Evolutionary conservation across 176 grass and related monocot genomes (phyloP).

Genomic region (Cymbopogon citratus): DNA sequence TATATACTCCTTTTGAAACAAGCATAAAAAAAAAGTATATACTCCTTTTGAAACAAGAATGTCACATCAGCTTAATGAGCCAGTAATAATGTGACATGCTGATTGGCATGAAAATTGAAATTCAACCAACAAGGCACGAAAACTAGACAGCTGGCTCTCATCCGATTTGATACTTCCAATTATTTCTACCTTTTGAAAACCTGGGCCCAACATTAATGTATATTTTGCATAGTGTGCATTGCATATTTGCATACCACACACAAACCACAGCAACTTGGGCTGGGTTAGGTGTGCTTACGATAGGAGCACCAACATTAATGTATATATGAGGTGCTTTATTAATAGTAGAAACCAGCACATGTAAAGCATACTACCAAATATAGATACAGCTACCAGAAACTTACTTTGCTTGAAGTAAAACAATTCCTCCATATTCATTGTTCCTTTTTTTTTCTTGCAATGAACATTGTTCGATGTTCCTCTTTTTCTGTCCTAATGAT

Average conservation of each 20-base stretch:
- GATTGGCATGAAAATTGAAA: too few species aligned
- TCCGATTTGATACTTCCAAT: neutral
- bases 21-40: too few species aligned
- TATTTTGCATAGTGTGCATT: too few species aligned
- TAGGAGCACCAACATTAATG: neutral
- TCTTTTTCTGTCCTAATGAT: neutral
- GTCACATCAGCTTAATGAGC: too few species aligned
- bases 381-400: slow-evolving; percentile 3
- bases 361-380: neutral
- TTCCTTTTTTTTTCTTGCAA: neutral
- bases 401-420: slow-evolving; percentile 8
- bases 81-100: too few species aligned
- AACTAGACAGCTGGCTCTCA: neutral
- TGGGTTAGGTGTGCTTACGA: too few species aligned
- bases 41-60: too few species aligned
- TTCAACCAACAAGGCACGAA: too few species aligned
- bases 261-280: too few species aligned
- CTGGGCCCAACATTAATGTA: neutral
- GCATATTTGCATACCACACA: too few species aligned
- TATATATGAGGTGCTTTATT: neutral
- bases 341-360: neutral
- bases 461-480: neutral
- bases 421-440: neutral
- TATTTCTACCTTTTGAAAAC: neutral
- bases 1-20: too few species aligned